Evolutionary conservation across 805 yeast genomes (phyloP).

Genomic region (Zygotorulaspora danielsina): DNA sequence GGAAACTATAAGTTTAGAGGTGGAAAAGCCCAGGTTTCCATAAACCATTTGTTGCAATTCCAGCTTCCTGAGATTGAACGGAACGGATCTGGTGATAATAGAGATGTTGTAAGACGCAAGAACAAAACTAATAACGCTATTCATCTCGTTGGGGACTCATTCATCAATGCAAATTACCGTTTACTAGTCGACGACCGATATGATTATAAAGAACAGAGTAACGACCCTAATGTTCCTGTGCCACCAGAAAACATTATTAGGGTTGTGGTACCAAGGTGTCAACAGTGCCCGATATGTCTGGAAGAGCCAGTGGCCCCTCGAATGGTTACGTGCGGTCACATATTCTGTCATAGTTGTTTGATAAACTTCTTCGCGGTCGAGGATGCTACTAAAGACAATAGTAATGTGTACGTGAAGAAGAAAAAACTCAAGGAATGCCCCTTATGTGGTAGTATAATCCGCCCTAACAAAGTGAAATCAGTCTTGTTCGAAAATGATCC

Average conservation of each 20-base stretch:
- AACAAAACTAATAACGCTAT: conserved; percentile 36
- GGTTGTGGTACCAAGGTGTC: conserved; percentile 69
- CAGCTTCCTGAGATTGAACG: conserved; percentile 42
- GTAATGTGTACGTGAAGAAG: conserved; percentile 33
- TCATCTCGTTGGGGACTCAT: conserved; percentile 58
- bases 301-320: conserved; percentile 88
- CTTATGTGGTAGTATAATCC: conserved; percentile 58
- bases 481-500: conserved; percentile 54
- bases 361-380: conserved; percentile 55
- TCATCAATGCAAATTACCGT: conserved; percentile 78
- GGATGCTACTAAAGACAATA: conserved; percentile 39
- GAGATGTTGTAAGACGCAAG: conserved; percentile 20
- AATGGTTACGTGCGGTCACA: conserved; percentile 93
- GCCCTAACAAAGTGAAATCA: conserved; percentile 57
- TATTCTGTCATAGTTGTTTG: conserved; percentile 80
- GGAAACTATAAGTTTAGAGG: conserved; percentile 36
- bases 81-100: conserved; percentile 13
- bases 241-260: conserved; percentile 58
- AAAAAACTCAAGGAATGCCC: conserved; percentile 72
- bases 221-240: conserved; percentile 74
- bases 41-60: conserved; percentile 65
- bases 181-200: conserved; percentile 69
- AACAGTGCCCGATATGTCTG: conserved; percentile 89
- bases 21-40: conserved; percentile 45
- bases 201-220: conserved; percentile 51